A percentile compares a stretch with the other conserved stretches of the same genome.
phyloP scores from a whole-genome alignment of 306 rosid genomes.

The Cyclanthera cordifolia region DNA sequence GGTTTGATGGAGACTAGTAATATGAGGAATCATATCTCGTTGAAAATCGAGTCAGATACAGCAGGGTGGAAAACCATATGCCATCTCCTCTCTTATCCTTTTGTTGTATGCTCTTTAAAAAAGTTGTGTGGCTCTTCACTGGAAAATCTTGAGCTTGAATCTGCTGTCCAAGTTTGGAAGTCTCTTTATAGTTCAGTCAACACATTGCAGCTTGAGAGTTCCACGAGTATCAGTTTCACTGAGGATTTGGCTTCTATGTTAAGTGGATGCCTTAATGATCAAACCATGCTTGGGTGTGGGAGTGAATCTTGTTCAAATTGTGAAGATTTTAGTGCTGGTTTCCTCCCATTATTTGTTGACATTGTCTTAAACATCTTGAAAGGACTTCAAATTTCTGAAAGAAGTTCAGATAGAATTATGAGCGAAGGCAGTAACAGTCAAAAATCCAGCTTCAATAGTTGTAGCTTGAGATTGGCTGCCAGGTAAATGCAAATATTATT shows the following conservation, averaged over 20 bases:
- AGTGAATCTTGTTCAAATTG: conserved; percentile 22
- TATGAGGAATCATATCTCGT: conserved; percentile 24
- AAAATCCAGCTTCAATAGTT: conserved; percentile 20
- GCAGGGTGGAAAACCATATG: conserved; percentile 25
- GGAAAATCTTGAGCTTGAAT: conserved; percentile 30
- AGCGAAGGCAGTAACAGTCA: conserved; percentile 19
- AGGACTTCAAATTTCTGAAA: conserved; percentile 28
- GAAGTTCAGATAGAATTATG: conserved; percentile 21
- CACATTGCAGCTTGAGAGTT: conserved; percentile 29
- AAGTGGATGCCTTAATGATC: conserved; percentile 36
- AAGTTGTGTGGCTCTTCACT: conserved; percentile 19
- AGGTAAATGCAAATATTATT: conserved; percentile 35
- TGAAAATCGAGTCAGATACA: conserved; percentile 34
- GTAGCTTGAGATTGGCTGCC: conserved; percentile 35
- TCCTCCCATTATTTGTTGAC: conserved; percentile 41
- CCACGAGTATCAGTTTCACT: conserved; percentile 30
- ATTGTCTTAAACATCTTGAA: conserved; percentile 40
- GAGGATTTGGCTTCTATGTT: conserved; percentile 38
- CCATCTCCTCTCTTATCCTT: conserved; percentile 54
- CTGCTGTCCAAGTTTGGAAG: conserved; percentile 53
- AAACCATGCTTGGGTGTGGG: conserved; percentile 20
- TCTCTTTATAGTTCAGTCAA: conserved; percentile 41
- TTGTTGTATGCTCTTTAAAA: conserved; percentile 31
- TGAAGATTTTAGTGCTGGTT: conserved; percentile 25
- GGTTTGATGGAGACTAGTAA: conserved; percentile 36